Conservation (phyloP, 495 filamentous ascomycete species). For the Aeminium ludgeri region DNA sequence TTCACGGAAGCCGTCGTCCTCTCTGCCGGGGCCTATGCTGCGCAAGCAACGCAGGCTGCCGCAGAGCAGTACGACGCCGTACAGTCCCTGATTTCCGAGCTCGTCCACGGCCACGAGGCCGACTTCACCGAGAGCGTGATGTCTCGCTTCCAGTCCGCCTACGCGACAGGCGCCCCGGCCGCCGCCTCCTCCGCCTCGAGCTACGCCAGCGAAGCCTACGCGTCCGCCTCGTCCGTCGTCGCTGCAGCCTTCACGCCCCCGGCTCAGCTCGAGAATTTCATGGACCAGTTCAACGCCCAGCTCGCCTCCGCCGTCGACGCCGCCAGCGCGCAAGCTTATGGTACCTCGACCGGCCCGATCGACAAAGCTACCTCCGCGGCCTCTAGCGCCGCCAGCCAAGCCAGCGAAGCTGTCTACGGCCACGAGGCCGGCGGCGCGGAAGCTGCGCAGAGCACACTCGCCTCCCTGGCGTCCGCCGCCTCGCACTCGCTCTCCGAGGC, state of each 20-base stretch:
- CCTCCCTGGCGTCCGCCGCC: slow-evolving; percentile 35
- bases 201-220: slow-evolving; percentile 40
- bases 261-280: slow-evolving; percentile 40
- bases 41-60: slow-evolving; percentile 35
- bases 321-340: slow-evolving; percentile 43
- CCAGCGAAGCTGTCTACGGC: slow-evolving; percentile 41
- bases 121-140: slow-evolving; percentile 69
- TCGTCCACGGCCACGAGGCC: slow-evolving; percentile 62
- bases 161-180: slow-evolving; percentile 38
- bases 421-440: slow-evolving; percentile 34
- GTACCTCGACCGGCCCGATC: slow-evolving; percentile 35
- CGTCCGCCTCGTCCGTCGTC: slow-evolving; percentile 39
- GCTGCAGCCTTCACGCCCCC: slow-evolving; percentile 38
- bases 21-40: slow-evolving; percentile 24
- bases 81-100: slow-evolving; percentile 54
- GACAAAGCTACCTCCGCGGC: slow-evolving; percentile 38
- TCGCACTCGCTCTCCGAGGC: slow-evolving; percentile 33
- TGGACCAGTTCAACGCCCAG: slow-evolving; percentile 38
- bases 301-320: slow-evolving; percentile 43
- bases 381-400: slow-evolving; percentile 30
- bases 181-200: slow-evolving; percentile 35
- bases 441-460: slow-evolving; percentile 31
- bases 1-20: slow-evolving; percentile 35
- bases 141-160: slow-evolving; percentile 48
- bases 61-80: slow-evolving; percentile 50